Conservation (phyloP, 1,284 basidiomycete species). For the Rhizoctonia solani region DNA sequence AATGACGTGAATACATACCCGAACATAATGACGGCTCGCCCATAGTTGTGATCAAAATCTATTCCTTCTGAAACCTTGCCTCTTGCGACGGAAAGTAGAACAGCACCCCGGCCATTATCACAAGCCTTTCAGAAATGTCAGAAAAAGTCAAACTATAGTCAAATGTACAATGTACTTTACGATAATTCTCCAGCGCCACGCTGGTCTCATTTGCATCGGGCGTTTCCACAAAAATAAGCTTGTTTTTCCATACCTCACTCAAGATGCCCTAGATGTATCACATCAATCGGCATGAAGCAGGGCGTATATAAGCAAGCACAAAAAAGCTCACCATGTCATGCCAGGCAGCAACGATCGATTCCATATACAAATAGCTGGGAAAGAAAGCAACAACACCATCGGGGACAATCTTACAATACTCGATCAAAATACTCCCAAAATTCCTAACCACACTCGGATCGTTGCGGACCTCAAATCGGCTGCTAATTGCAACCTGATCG, state of each 20-base stretch:
- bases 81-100: slow-evolving; percentile 94
- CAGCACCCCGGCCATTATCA: slow-evolving; percentile 97
- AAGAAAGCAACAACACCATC: slow-evolving; percentile 99
- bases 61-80: slow-evolving; percentile 99
- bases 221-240: slow-evolving; percentile 99
- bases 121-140: slow-evolving; percentile 68
- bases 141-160: not conserved
- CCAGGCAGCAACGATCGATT: slow-evolving; percentile 99
- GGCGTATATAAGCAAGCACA: too few relatives aligned
- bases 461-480: slow-evolving; percentile 98
- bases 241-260: slow-evolving; percentile 99
- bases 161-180: slow-evolving; percentile 63
- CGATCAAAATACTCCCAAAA: slow-evolving; percentile 97
- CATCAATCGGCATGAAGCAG: not conserved
- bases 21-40: slow-evolving; percentile 99
- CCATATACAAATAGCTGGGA: slow-evolving; percentile 99
- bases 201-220: slow-evolving; percentile 99
- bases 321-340: slow-evolving; percentile 88
- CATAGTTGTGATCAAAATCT: slow-evolving; percentile 99
- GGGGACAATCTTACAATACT: slow-evolving; percentile 96
- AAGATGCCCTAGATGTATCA: slow-evolving; percentile 77
- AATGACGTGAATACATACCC: slow-evolving; percentile 57
- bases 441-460: slow-evolving; percentile 99
- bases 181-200: slow-evolving; percentile 96
- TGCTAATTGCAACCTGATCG: slow-evolving; percentile 98